phyloP scores from a whole-genome alignment of 192 early-diverging fungal species.

The Coemansia furcata region DNA sequence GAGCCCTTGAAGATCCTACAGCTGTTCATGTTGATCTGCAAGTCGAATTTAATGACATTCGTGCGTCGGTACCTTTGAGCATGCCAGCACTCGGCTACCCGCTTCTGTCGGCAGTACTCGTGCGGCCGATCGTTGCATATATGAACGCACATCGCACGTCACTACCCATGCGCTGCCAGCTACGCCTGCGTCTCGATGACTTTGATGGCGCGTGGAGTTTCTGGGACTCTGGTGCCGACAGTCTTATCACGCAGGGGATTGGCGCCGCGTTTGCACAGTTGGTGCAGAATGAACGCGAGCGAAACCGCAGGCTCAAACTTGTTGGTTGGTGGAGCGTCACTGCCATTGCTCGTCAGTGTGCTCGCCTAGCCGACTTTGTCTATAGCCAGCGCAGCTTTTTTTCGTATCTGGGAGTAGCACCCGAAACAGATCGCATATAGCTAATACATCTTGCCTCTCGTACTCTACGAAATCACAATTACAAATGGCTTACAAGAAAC shows the following conservation, averaged over 20 bases:
- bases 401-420: conserved; percentile 47
- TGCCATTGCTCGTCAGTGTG: conserved; percentile 68
- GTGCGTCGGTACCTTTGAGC: conserved; percentile 79
- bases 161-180: conserved; percentile 77
- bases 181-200: conserved; percentile 73
- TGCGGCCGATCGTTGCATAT: conserved; percentile 90
- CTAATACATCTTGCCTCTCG: neutral
- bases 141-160: conserved; percentile 91
- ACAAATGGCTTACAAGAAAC: conserved; percentile 6
- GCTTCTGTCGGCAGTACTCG: conserved; percentile 79
- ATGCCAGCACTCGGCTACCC: conserved; percentile 60
- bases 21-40: conserved; percentile 67
- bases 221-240: conserved; percentile 76
- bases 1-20: conserved; percentile 16
- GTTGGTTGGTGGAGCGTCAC: conserved; percentile 89
- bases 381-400: conserved; percentile 71
- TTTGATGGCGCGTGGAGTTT: conserved; percentile 94
- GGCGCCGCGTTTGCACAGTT: conserved; percentile 79
- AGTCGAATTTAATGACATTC: conserved; percentile 86
- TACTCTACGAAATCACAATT: neutral
- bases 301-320: conserved; percentile 76
- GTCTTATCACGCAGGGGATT: conserved; percentile 72
- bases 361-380: conserved; percentile 70
- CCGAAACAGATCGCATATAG: conserved; percentile 20
- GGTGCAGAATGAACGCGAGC: conserved; percentile 77